These are phyloP conservation scores for Brachypodium distachyon DNA, from an alignment of 202 grass and related monocot species.

Conservation along the genomic window DNA sequence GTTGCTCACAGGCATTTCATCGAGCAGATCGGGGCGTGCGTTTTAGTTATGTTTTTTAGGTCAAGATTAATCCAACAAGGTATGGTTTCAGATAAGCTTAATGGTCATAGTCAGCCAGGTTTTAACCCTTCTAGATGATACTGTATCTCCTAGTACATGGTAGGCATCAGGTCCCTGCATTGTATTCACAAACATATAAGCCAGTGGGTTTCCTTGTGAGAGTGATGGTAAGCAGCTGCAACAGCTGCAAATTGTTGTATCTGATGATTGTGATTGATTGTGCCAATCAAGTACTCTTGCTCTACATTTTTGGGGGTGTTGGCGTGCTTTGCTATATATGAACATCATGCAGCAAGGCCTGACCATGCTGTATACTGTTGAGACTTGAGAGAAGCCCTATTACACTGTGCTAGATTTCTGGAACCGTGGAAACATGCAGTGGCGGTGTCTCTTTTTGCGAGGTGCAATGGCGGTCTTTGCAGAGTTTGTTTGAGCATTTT, in stretches of 20 bases:
- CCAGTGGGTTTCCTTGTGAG: background rate
- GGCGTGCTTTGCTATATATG: background rate
- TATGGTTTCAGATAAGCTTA: background rate
- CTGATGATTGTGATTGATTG: background rate
- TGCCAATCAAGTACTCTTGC: background rate
- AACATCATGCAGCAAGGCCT: background rate
- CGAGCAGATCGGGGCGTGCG: background rate
- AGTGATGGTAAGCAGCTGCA: background rate
- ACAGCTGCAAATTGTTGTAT: background rate
- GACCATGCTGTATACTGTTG: background rate
- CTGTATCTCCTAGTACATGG: background rate
- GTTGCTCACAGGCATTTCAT: conserved; percentile 2
- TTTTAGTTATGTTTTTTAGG: background rate
- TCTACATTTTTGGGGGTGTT: background rate
- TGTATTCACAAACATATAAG: background rate
- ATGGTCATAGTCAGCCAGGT: background rate
- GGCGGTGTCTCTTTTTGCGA: background rate
- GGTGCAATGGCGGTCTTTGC: background rate
- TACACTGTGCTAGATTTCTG: background rate
- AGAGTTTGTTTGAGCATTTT: background rate
- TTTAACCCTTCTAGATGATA: background rate
- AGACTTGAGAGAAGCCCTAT: background rate
- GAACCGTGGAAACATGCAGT: background rate
- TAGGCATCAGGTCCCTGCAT: background rate
- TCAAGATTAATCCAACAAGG: background rate